These are phyloP conservation scores for Lolium rigidum DNA, from an alignment of 176 grass and related monocot species.

Conservation along the genomic window DNA sequence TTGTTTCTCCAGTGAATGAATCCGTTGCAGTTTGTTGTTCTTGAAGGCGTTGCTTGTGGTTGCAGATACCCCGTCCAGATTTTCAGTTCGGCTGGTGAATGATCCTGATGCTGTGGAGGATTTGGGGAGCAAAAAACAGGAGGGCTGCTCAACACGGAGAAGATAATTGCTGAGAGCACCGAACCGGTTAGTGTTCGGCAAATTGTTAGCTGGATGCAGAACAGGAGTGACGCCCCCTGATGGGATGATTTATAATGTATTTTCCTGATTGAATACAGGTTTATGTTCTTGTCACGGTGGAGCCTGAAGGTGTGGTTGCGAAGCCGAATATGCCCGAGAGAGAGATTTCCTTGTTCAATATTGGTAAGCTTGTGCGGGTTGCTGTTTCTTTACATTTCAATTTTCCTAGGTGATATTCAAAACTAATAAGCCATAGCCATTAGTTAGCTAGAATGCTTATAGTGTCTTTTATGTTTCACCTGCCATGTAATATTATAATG, in stretches of 20 bases:
- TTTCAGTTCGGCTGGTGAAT: conserved; percentile 55
- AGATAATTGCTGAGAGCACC: conserved; percentile 65
- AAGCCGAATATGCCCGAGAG: conserved; percentile 59
- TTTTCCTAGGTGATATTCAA: neutral
- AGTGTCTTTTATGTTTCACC: conserved; percentile 5
- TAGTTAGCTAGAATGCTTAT: conserved; percentile 24
- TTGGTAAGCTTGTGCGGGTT: no score
- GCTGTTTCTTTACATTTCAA: conserved; percentile 1
- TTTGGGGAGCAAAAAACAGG: conserved; percentile 61
- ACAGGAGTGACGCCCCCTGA: no score
- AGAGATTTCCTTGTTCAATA: conserved; percentile 59
- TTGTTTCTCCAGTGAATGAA: neutral
- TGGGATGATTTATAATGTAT: neutral
- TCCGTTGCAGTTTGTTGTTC: neutral
- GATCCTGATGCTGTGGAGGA: conserved; percentile 26
- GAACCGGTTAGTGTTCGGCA: conserved; percentile 39
- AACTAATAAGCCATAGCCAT: conserved; percentile 29
- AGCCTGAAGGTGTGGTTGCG: conserved; percentile 70
- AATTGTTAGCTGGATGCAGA: no score
- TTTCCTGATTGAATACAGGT: conserved; percentile 49
- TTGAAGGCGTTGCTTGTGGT: neutral
- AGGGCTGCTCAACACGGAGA: conserved; percentile 88
- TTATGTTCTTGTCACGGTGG: conserved; percentile 68
- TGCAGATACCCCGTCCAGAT: conserved; percentile 81
- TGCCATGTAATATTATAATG: neutral